A percentile compares a stretch with the other conserved stretches of the same genome.
Conservation (phyloP, 2,329 filamentous ascomycete genomes). For the Chrysosporium keratinophilum region DNA sequence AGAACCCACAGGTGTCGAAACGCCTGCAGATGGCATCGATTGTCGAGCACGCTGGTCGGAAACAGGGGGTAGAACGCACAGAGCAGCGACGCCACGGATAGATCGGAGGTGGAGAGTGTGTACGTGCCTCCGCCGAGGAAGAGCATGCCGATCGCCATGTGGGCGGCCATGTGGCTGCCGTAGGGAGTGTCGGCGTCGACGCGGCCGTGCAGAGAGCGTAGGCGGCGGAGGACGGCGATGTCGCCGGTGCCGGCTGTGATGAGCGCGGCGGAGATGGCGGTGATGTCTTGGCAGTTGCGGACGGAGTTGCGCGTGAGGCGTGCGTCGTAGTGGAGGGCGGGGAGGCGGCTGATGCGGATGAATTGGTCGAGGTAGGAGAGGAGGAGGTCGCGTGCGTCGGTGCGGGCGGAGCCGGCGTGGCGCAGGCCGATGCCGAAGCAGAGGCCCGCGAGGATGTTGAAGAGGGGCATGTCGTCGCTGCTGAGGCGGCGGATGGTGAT, state of each 20-base stretch:
- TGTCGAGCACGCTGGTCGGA: constrained; percentile 80
- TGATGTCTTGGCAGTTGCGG: constrained; percentile 79
- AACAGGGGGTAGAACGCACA: constrained; percentile 92
- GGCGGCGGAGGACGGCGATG: constrained; percentile 67
- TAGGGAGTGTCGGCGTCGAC: constrained; percentile 77
- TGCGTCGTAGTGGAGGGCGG: constrained; percentile 61
- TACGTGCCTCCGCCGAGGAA: constrained; percentile 89
- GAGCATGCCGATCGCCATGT: constrained; percentile 80
- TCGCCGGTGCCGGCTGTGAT: constrained; percentile 97
- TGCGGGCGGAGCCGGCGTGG: constrained; percentile 62
- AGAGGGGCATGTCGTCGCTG: constrained; percentile 81
- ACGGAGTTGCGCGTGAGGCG: constrained; percentile 73
- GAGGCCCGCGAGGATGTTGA: constrained; percentile 80
- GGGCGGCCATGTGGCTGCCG: constrained; percentile 83
- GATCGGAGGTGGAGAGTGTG: constrained; percentile 79
- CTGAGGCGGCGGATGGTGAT: constrained; percentile 51
- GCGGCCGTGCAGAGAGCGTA: constrained; percentile 79
- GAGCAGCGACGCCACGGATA: constrained; percentile 75
- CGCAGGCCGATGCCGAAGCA: constrained; percentile 65
- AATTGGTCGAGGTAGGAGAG: constrained; percentile 79
- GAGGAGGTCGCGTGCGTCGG: constrained; percentile 66
- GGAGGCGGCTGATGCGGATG: constrained; percentile 61
- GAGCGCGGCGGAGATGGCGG: constrained; percentile 70
- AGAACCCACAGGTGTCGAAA: constrained; percentile 97
- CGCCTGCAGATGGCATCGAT: constrained; percentile 86